Base-by-base conservation (phyloP, 768 basidiomycete species). In the Cyclocybe cylindracea region DNA sequence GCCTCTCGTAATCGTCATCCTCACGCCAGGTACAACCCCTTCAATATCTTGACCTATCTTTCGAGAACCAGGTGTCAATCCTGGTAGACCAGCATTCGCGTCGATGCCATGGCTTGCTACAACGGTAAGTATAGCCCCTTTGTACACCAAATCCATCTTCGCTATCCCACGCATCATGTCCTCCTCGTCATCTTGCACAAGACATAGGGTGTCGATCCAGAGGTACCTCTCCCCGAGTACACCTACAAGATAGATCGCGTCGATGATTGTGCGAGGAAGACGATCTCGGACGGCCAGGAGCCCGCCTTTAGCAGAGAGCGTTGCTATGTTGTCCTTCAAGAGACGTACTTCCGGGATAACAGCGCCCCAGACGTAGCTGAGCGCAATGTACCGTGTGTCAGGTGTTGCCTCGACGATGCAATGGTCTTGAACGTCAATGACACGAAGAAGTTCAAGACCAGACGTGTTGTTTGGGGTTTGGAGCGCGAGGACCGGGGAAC, bases 161-260 rank as follows among this genome's bases (percentile, higher is more conserved):
- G 34, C 18, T 3, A 51, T 45, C 2, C 50, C 50, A 45, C 45
- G 37, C 7, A 45, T 18, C 50, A 51, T 51, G n/a, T 51, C 50
- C 4, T 38, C 50, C 7, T 38, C 19, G 36, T 45, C 24, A 16
- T 51, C 50, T 13, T 51, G 50, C 7, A 51, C 39, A 4, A 51
- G 24, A 24, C 50, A 51, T 9, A 51, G 50, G 14, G 42, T 51
- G 24, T 51, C 50, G 8, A 51, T 44, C 50, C 50, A 51, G 3
- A 51, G 43, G 37, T 51, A 51, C 13, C 50, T 42, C n/a, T 51
- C 50, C 10, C 43, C 43, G 8, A 51, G 44, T 5, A 44, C 10
- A 18, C 14, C 18, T 7, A 45, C 43, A 14, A 51, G 39, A n/a
- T 51, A 37, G 8, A 51, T 51, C 0, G 50, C 50, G 24, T 51